Evolutionary conservation across 768 basidiomycete genomes (phyloP).

Genomic region (Russula lepida): DNA sequence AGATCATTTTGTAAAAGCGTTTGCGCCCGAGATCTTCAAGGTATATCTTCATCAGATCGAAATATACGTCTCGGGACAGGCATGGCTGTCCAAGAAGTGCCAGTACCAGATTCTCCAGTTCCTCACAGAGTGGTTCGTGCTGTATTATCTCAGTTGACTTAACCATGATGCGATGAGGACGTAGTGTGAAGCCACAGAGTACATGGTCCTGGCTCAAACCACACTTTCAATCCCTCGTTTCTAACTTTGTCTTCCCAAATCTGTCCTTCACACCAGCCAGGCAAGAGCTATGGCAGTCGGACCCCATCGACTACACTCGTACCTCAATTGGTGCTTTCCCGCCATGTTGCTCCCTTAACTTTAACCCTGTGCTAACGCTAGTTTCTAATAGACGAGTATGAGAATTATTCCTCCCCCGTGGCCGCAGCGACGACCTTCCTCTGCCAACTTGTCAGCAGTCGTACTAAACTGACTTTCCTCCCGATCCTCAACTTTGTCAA

Average conservation of each 20-base stretch:
- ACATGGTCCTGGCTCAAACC: constrained; percentile 86
- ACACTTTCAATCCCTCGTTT: constrained; percentile 70
- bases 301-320: constrained; percentile 78
- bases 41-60: constrained; percentile 67
- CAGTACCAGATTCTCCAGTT: constrained; percentile 79
- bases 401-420: constrained; percentile 67
- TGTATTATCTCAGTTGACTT: background rate
- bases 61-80: constrained; percentile 60
- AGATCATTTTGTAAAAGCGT: constrained; percentile 63
- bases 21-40: constrained; percentile 83
- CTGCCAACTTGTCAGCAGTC: constrained; percentile 64
- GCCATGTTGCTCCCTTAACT: background rate
- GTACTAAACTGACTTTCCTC: constrained; percentile 76
- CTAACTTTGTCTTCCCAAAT: constrained; percentile 78
- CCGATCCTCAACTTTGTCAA: constrained; percentile 76
- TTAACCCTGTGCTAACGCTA: constrained; percentile 1
- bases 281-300: constrained; percentile 65
- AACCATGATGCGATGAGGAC: constrained; percentile 1
- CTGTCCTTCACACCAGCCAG: constrained; percentile 67
- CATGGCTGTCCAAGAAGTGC: constrained; percentile 77
- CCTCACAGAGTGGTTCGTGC: constrained; percentile 75
- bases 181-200: constrained; percentile 85
- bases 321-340: constrained; percentile 51
- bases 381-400: constrained; percentile 66
- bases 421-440: constrained; percentile 77